Evolutionary conservation across 1,284 basidiomycete species (phyloP).

Genomic region (Moniliophthora roreri): DNA sequence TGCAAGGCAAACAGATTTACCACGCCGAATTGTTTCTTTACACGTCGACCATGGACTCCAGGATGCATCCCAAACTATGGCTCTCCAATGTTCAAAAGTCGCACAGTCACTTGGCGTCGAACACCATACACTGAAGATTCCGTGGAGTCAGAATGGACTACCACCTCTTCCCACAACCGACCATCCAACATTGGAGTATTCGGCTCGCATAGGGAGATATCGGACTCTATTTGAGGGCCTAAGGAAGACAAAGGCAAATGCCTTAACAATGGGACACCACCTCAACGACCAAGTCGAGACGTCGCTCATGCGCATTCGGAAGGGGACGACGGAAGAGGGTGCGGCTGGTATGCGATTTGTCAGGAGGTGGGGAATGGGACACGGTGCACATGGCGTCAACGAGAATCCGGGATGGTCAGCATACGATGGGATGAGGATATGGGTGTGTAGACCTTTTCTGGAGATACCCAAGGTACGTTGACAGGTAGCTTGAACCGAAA

Average conservation of each 20-base stretch:
- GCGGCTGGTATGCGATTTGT: constrained; percentile 63
- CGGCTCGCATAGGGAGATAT: constrained; percentile 61
- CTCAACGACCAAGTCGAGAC: constrained; percentile 82
- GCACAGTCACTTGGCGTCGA: constrained; percentile 46
- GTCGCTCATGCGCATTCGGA: constrained; percentile 62
- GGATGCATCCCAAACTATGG: constrained; percentile 52
- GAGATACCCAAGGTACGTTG: constrained; percentile 59
- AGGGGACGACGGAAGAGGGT: constrained; percentile 52
- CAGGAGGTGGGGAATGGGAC: constrained; percentile 78
- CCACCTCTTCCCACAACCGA: constrained; percentile 38
- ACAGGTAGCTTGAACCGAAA: background rate
- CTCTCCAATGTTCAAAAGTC: constrained; percentile 39
- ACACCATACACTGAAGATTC: constrained; percentile 46
- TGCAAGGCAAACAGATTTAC: constrained; percentile 12
- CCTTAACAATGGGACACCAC: constrained; percentile 71
- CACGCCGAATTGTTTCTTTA: constrained; percentile 49
- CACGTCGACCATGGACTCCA: constrained; percentile 72
- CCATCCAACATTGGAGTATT: constrained; percentile 45
- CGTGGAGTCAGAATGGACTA: constrained; percentile 55
- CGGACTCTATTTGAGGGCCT: constrained; percentile 52
- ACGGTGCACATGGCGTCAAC: constrained; percentile 23
- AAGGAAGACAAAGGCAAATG: constrained; percentile 32
- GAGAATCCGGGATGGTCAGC: constrained; percentile 42
- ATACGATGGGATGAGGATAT: constrained; percentile 56
- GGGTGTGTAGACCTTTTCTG: constrained; percentile 70